Conservation (phyloP, 441 rosid genomes). For the Kokia cookei region DNA sequence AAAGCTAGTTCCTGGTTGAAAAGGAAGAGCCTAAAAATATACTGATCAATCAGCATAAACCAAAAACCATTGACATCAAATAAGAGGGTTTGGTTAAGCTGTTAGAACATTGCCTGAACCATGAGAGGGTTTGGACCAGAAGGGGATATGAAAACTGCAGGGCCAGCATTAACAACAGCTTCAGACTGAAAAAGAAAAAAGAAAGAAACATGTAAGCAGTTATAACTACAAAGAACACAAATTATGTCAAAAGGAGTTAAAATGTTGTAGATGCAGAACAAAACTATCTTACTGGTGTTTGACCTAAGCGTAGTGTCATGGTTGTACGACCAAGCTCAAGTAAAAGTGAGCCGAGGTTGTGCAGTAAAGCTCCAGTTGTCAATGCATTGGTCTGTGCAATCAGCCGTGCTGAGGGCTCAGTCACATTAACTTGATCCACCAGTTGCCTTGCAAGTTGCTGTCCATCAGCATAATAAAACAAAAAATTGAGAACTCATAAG, state of each 20-base stretch:
- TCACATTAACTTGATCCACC: constrained; percentile 45
- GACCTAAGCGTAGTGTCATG: constrained; percentile 71
- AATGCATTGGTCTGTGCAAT: constrained; percentile 37
- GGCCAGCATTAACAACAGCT: constrained; percentile 75
- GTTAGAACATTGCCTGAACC: constrained; percentile 55
- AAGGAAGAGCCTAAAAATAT: constrained; percentile 56
- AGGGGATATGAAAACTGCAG: constrained; percentile 64
- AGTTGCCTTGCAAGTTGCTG: constrained; percentile 57
- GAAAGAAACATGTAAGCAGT: not conserved
- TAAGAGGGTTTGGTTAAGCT: not conserved
- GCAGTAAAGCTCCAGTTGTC: constrained; percentile 48
- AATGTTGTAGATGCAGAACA: constrained; percentile 5
- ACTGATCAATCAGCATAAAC: constrained; percentile 16
- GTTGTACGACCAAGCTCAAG: constrained; percentile 81
- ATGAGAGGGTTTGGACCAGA: constrained; percentile 76
- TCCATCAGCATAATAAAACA: constrained; percentile 6
- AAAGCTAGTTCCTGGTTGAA: constrained; percentile 53
- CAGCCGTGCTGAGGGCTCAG: constrained; percentile 32
- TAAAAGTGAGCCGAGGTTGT: constrained; percentile 62
- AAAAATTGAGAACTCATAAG: not conserved
- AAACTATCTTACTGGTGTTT: constrained; percentile 46
- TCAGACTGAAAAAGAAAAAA: constrained; percentile 32
- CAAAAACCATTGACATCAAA: not conserved
- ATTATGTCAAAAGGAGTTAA: not conserved
- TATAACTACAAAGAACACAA: not conserved